Percentiles rank a stretch among this genome's conserved stretches.
Conservation (phyloP, 805 yeast genomes). For the Saccharomycopsis fermentans region DNA sequence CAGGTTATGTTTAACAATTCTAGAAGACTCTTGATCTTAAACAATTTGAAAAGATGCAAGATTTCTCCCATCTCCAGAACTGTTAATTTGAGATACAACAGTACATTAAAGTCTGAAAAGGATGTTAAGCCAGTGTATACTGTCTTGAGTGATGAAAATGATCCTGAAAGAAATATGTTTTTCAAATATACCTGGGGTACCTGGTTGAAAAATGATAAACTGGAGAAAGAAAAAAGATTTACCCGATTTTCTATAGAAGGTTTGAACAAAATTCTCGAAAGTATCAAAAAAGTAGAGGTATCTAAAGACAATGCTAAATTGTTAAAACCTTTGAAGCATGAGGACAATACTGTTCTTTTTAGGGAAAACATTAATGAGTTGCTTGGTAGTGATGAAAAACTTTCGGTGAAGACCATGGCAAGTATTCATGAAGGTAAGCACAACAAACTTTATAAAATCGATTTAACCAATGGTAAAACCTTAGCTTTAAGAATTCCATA, state of each 20-base stretch:
- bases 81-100: not conserved
- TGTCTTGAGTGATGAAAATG: constrained; percentile 46
- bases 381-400: constrained; percentile 40
- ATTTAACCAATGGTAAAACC: constrained; percentile 47
- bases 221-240: constrained; percentile 63
- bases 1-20: not conserved
- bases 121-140: constrained; percentile 35
- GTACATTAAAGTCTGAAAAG: constrained; percentile 22
- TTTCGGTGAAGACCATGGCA: constrained; percentile 52
- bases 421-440: constrained; percentile 92
- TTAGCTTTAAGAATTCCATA: constrained; percentile 83
- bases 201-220: constrained; percentile 74
- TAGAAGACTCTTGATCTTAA: not conserved
- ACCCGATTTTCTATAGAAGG: constrained; percentile 82
- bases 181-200: constrained; percentile 93
- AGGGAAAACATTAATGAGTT: constrained; percentile 38
- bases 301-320: constrained; percentile 22
- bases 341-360: constrained; percentile 32
- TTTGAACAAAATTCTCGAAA: constrained; percentile 41
- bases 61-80: not conserved
- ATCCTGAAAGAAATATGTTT: constrained; percentile 60
- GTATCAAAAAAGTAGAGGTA: constrained; percentile 24
- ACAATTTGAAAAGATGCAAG: not conserved
- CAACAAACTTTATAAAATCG: constrained; percentile 73
- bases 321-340: constrained; percentile 29